Evolutionary conservation across 169 alveolate species (phyloP).

Genomic region (Eimeria tenella): DNA sequence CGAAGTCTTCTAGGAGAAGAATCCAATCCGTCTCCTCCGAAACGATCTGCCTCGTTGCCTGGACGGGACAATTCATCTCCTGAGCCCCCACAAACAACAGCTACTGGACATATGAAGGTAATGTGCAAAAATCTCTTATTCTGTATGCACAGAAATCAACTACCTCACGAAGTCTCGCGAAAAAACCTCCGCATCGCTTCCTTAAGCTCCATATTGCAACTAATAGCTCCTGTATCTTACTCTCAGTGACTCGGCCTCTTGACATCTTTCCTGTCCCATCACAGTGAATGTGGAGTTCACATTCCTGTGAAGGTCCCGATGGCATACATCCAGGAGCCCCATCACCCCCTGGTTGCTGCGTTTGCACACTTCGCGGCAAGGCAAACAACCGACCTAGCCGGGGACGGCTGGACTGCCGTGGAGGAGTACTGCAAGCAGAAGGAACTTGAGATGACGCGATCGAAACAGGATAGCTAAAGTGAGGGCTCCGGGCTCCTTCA

Average conservation of each 20-base stretch:
- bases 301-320: slow-evolving; percentile 36
- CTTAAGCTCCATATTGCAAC: no score
- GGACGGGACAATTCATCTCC: slow-evolving; percentile 40
- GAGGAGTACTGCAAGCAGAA: slow-evolving; percentile 69
- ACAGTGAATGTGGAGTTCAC: slow-evolving; percentile 20
- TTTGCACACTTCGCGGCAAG: slow-evolving; percentile 30
- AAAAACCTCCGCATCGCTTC: background rate
- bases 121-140: no score
- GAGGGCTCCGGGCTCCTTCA: slow-evolving; percentile 55
- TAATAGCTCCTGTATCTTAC: background rate
- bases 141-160: background rate
- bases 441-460: slow-evolving; percentile 67
- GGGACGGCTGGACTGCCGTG: slow-evolving; percentile 66
- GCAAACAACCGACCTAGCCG: slow-evolving; percentile 63
- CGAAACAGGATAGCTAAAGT: slow-evolving; percentile 55
- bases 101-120: background rate
- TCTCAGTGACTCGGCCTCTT: slow-evolving; percentile 35
- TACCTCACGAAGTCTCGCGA: background rate
- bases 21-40: slow-evolving; percentile 23
- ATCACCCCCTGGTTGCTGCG: slow-evolving; percentile 15
- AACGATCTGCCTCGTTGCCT: slow-evolving; percentile 32
- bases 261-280: slow-evolving; percentile 19
- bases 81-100: background rate
- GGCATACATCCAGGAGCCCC: background rate
- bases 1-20: slow-evolving; percentile 62